These are phyloP conservation scores for Cercospora brassicicola DNA, from an alignment of 2,329 filamentous ascomycete species.

Conservation along the genomic window DNA sequence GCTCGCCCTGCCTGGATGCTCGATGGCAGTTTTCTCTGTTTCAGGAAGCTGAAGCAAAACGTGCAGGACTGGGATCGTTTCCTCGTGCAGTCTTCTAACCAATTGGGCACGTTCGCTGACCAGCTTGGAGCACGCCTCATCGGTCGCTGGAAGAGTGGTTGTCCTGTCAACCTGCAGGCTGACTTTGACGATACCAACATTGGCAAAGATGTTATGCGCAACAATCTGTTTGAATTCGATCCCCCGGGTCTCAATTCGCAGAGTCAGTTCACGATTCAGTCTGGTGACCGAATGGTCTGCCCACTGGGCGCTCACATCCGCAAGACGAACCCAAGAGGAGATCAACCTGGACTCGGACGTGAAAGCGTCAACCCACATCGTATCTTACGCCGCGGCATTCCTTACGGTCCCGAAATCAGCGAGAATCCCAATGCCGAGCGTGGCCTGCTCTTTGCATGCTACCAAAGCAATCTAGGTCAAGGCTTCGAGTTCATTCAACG, in stretches of 20 bases:
- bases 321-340: slow-evolving; percentile 49
- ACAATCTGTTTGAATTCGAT: slow-evolving; percentile 46
- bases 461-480: slow-evolving; percentile 46
- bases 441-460: slow-evolving; percentile 50
- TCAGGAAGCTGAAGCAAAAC: slow-evolving; percentile 48
- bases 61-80: slow-evolving; percentile 50
- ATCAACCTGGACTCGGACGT: slow-evolving; percentile 30
- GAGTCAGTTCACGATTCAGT: slow-evolving; percentile 45
- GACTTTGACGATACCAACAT: slow-evolving; percentile 38
- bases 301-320: slow-evolving; percentile 52
- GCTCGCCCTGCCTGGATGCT: slow-evolving; percentile 43
- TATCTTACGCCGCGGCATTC: slow-evolving; percentile 50
- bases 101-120: slow-evolving; percentile 35
- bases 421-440: slow-evolving; percentile 41
- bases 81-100: slow-evolving; percentile 39
- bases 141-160: slow-evolving; percentile 46
- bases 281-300: slow-evolving; percentile 41
- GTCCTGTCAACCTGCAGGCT: slow-evolving; percentile 25
- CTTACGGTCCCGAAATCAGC: slow-evolving; percentile 42
- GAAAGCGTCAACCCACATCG: slow-evolving; percentile 33
- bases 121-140: slow-evolving; percentile 48
- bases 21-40: slow-evolving; percentile 49
- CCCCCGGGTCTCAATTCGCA: slow-evolving; percentile 22
- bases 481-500: slow-evolving; percentile 47
- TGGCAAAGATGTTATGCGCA: slow-evolving; percentile 30